phyloP scores from a whole-genome alignment of 768 basidiomycete genomes.

The Lyophyllum shimeji region DNA sequence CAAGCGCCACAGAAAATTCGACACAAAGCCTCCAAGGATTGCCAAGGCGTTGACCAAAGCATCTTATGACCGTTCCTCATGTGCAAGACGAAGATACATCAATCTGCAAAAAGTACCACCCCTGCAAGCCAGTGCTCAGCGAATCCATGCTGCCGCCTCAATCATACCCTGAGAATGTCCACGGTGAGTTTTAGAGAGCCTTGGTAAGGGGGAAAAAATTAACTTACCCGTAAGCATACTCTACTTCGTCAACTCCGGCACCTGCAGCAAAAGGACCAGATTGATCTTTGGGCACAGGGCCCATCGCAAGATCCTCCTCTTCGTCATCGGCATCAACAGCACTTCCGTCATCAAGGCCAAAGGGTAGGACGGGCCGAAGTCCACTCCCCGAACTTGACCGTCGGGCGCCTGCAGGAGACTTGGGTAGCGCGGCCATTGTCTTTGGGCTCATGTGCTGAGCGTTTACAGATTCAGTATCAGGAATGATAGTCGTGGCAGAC shows the following conservation, averaged over 20 bases:
- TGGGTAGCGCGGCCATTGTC: constrained; percentile 90
- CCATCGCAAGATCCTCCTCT: constrained; percentile 70
- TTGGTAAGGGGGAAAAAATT: constrained; percentile 1
- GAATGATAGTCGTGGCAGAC: constrained; percentile 1
- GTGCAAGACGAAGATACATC: too few relatives aligned
- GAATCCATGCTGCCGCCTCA: background rate
- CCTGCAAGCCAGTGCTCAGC: background rate
- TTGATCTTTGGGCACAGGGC: constrained; percentile 74
- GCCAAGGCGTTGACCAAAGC: background rate
- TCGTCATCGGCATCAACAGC: constrained; percentile 73
- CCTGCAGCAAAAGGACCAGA: constrained; percentile 74
- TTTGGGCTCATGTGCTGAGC: constrained; percentile 92
- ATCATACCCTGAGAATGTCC: constrained; percentile 1
- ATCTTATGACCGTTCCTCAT: background rate
- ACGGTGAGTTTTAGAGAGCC: background rate
- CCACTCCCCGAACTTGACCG: constrained; percentile 84
- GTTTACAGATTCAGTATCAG: constrained; percentile 5
- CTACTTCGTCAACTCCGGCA: constrained; percentile 87
- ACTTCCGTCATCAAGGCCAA: constrained; percentile 74
- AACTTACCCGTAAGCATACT: constrained; percentile 82
- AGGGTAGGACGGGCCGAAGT: constrained; percentile 75
- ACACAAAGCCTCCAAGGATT: background rate
- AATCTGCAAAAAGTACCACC: background rate
- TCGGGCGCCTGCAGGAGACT: constrained; percentile 81
- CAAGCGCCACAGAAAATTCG: background rate